These are phyloP conservation scores for Taiozyma sp. DNA, from an alignment of 1,139 yeast genomes.

Conservation along the genomic window DNA sequence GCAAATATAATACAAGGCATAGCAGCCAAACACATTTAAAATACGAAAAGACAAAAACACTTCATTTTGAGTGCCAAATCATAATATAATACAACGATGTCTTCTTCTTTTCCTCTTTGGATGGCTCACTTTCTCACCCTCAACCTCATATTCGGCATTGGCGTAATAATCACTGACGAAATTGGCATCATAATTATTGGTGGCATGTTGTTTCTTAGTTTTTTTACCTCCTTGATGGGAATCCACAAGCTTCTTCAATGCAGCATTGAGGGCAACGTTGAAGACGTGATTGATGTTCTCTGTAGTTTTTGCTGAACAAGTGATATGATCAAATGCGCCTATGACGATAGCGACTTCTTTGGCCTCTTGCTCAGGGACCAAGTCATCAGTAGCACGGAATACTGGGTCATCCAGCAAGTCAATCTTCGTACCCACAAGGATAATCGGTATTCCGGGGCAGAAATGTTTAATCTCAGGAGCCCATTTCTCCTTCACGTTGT, in stretches of 20 bases:
- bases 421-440: constrained; percentile 74
- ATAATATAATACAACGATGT: constrained; percentile 7
- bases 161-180: neutral
- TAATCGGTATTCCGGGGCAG: constrained; percentile 72
- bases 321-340: constrained; percentile 73
- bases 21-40: neutral
- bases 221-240: neutral
- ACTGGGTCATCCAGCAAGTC: constrained; percentile 35
- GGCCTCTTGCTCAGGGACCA: constrained; percentile 38
- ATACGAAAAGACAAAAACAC: neutral
- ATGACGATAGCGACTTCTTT: constrained; percentile 55
- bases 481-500: constrained; percentile 79
- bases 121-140: neutral
- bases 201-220: constrained; percentile 1
- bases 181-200: neutral
- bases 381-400: constrained; percentile 16
- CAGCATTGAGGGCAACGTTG: constrained; percentile 32
- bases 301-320: constrained; percentile 72
- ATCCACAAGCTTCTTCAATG: constrained; percentile 10
- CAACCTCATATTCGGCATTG: neutral
- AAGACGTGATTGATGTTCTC: constrained; percentile 65
- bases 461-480: constrained; percentile 80
- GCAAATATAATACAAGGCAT: neutral
- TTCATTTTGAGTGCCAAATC: neutral
- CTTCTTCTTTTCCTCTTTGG: constrained; percentile 3